Base-by-base conservation (phyloP, 2,329 filamentous ascomycete genomes). In the Ophioceras dolichostomum region DNA sequence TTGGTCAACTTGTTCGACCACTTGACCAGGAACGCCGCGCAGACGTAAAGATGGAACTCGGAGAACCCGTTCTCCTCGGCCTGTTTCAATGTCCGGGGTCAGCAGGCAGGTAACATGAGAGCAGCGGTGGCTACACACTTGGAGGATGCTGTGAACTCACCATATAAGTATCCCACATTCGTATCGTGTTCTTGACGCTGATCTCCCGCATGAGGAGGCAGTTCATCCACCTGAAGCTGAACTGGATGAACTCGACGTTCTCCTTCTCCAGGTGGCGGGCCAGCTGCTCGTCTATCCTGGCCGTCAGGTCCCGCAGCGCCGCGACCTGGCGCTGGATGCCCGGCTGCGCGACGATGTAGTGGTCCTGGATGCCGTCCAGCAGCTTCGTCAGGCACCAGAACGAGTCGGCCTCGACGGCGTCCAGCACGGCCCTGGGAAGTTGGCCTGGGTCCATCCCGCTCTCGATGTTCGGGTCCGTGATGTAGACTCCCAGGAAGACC, bases 131-230 rank as follows among this genome's bases (percentile, higher is more conserved):
- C n/a, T n/a, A n/a, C n/a, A n/a, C n/a, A n/a, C n/a, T n/a, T n/a
- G n/a, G 19, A 32, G 21, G 18, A 39, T 39, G 21, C 13, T 20
- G 33, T 12, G 5, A 36, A 61, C 77, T 55, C 66, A 95, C 89
- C 64, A 98, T 74, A 62, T 98, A 98, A 19, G 91, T 98, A 59
- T 98, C 91, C 91, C 91, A 98, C 91, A 98, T 98, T 48, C 91
- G 73, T 45, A 98, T 94, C 1, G 87, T 95, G 56, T 95, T 96
- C 57, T 80, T 84, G 40, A 98, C 89, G 54, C 83, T 94, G 46
- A 98, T 83, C 62, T 98, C 91, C 45, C 91, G 76, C 91, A 98
- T 98, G 46, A 98, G 68, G 37, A 98, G 73, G 58, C 91, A 98
- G 53, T 98, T 98, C 91, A 98, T 98, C 91, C 91, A 98, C 39